Base-by-base conservation (phyloP, 2,329 filamentous ascomycete species). In the Aspergillus sergii region DNA sequence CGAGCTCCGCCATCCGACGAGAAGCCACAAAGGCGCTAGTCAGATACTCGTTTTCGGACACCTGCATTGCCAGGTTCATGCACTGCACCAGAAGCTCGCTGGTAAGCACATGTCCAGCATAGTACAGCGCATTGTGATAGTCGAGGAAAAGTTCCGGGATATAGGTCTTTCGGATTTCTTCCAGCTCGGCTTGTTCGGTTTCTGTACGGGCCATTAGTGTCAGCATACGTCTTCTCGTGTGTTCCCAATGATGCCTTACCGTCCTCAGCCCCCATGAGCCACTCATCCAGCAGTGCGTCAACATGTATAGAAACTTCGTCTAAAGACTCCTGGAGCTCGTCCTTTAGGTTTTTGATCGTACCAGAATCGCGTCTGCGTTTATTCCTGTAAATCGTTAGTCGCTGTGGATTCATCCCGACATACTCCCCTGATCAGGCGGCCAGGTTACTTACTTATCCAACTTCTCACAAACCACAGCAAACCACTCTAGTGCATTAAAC, bases 61-160 rank as follows among this genome's bases (percentile, higher is more conserved):
- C 92, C 57, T 97, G 85, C 2, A 89, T 88, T 1, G 93, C 89
- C 19, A 99, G 82, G 63, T 97, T 92, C 91, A 99, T 94, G 71
- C 90, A 91, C 73, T 94, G 89, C 30, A 95, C 84, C 21, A 96
- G 83, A 68, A 90, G 86, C 63, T 94, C 91, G 50, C 93, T 88
- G 53, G 88, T 90, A 50, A 96, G 81, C 56, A 87, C 85, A 54
- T 88, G 89, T 4, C 92, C 93, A 0, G 91, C 90, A 72, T 91
- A 91, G 75, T 96, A 91, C 57, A 98, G 82, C 1, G 91, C 89
- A 71, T 87, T 89, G 73, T 95, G 88, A 75, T 95, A 97, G 3
- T 91, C 92, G 57, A 99, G 84, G 48, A 97, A 83, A 21, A 92
- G 86, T 75, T 97, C 93, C 2, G 95, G 94, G 3, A 99, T 84